Base-by-base conservation (phyloP, 305 asterid species). In the Fraxinus paxiana region DNA sequence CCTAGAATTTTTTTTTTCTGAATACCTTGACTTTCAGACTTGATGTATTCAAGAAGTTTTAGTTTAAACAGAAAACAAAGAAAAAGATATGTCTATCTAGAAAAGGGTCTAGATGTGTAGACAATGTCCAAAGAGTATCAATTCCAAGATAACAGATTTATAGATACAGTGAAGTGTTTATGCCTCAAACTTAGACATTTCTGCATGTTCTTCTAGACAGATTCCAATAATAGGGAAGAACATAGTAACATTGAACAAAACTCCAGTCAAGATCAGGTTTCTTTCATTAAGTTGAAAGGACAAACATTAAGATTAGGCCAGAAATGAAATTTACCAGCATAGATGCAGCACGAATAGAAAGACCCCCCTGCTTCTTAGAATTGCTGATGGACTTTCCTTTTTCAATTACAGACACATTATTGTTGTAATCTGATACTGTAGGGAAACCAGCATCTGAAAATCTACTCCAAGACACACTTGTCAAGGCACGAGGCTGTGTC, bases 271-370 rank as follows among this genome's bases (percentile, higher is more conserved):
- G 61, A 71, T 59, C 51, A 48, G 31, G 71, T 31, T 34, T 75
- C 74, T 70, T 76, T 59, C n/a, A 33, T 59, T 43, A 70, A 75
- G 51, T 41, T 35, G 34, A 13, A 35, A n/a, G 13, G 9, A 56
- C 20, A 37, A 67, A 73, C 30, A 70, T 17, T 43, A 82, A 76
- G 80, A 51, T 20, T 34, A 77, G 2, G 33, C 72, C 15, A 37
- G 72, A 69, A 18, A 54, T 33, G 77, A 77, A 80, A 77, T 65
- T 88, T 91, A 96, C 99, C 98, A 96, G 90, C 99, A 96, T 96
- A 70, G 98, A 92, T 54, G 97, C 97, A 73, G 99, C 99, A 73
- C 99, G 94, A 81, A 77, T 65, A 35, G 99, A 90, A 84, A 96
- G 95, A 79, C 69, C 89, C 80, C 98, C 98, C 84, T 91, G 97